A percentile compares a stretch with the other conserved stretches of the same genome.
phyloP scores from a whole-genome alignment of 2,329 filamentous ascomycete genomes.

The Annulohypoxylon truncatum region DNA sequence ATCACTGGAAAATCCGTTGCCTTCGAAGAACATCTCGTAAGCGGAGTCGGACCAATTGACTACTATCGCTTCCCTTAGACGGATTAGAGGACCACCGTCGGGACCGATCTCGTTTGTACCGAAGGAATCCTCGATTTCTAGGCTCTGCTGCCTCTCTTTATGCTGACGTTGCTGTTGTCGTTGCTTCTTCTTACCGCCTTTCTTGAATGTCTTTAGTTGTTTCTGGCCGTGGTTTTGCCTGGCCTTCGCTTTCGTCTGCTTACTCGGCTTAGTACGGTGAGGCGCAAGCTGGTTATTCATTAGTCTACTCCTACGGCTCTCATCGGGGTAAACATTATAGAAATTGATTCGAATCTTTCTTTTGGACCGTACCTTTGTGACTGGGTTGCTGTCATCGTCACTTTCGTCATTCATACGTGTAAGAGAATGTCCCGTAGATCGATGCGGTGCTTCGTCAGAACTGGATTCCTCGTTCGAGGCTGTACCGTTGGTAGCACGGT shows the following conservation, averaged over 20 bases:
- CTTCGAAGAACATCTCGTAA: constrained; percentile 74
- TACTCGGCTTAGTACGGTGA: constrained; percentile 36
- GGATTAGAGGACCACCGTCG: constrained; percentile 74
- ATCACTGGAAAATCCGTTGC: constrained; percentile 43
- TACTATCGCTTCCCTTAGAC: constrained; percentile 84
- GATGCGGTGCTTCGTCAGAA: constrained; percentile 59
- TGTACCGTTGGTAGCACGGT: constrained; percentile 61
- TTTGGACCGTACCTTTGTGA: constrained; percentile 51
- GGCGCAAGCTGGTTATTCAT: constrained; percentile 36
- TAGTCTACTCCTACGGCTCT: constrained; percentile 23
- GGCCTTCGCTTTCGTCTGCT: constrained; percentile 38
- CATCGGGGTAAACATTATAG: neutral
- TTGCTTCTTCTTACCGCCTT: constrained; percentile 59
- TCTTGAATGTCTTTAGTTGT: constrained; percentile 61
- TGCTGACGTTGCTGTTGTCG: constrained; percentile 46
- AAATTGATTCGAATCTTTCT: neutral
- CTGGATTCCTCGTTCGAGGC: constrained; percentile 65
- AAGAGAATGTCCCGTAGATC: constrained; percentile 45
- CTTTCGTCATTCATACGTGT: constrained; percentile 71
- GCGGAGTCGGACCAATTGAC: constrained; percentile 84
- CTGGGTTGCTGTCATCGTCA: constrained; percentile 61
- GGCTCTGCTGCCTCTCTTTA: constrained; percentile 48
- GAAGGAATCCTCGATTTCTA: constrained; percentile 40
- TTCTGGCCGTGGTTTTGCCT: constrained; percentile 55
- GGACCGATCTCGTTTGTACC: constrained; percentile 52